Conservation (phyloP, 2,329 filamentous ascomycete genomes). For the Clonostachys chloroleuca region DNA sequence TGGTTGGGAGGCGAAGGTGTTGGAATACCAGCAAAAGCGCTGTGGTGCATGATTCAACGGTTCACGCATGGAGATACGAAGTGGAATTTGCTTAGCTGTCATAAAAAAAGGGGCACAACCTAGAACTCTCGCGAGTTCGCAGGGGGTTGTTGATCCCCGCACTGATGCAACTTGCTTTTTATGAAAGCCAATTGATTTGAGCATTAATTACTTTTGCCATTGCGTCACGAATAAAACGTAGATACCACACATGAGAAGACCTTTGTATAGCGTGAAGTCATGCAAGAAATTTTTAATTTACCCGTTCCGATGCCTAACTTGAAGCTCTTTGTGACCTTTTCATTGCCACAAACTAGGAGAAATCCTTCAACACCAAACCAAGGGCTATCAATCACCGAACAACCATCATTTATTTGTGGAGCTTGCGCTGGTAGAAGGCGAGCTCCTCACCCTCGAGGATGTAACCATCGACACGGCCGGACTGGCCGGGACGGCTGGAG, state of each 20-base stretch:
- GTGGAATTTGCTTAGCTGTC: too few relatives aligned
- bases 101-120: too few relatives aligned
- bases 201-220: neutral
- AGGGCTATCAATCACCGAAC: slow-evolving; percentile 12
- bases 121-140: too few relatives aligned
- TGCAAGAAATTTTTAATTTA: slow-evolving; percentile 23
- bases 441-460: slow-evolving; percentile 99
- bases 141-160: too few relatives aligned
- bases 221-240: neutral
- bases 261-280: slow-evolving; percentile 6
- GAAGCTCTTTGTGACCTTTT: slow-evolving; percentile 26
- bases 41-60: neutral
- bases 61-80: too few relatives aligned
- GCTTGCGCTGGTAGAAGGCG: slow-evolving; percentile 99
- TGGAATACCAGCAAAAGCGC: neutral
- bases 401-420: slow-evolving; percentile 77
- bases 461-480: slow-evolving; percentile 94
- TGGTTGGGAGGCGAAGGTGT: neutral
- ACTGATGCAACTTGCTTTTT: too few relatives aligned
- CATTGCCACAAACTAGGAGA: slow-evolving; percentile 25
- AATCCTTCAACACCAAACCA: slow-evolving; percentile 31
- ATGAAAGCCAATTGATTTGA: too few relatives aligned
- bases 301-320: slow-evolving; percentile 28
- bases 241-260: neutral
- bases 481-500: slow-evolving; percentile 91